Evolutionary conservation across 495 filamentous ascomycete genomes (phyloP), one percentile per base, ranked within the genome.

Genomic region (Penicillium angulare): DNA sequence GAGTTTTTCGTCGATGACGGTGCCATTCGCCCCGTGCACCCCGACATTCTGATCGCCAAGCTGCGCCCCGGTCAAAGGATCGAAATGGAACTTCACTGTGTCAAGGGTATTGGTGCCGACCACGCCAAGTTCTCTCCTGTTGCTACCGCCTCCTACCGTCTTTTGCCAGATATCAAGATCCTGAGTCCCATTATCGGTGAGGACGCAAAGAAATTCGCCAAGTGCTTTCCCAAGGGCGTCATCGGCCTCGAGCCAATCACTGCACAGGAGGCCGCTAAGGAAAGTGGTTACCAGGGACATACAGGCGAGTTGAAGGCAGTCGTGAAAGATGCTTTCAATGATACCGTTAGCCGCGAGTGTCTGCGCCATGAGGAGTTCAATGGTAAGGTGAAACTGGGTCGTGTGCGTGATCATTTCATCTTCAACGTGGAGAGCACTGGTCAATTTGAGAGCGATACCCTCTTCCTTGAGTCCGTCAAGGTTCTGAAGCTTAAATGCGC

Each of bases 41-140:
- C 93, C 1, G 88, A 96, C 56, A 96, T 99, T 41, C 74, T 99
- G 21, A 81, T 99, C 59, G 91, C 91, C 49, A 99, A 99, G 72
- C 74, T 99, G 60, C 85, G 95, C 27, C 95, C 95, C 0, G 89
- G 88, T 0, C 95, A 99, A 75, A 79, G 81, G 55, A 86, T 99
- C 56, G 77, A 88, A 48, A 66, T 96, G 49, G 80, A 86, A 50
- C 81, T 92, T 79, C 90, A 95, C 72, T 89, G 88, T 68, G 81
- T 92, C 69, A 97, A 96, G 70, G 95, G 95, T 20, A 86, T 93
- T 47, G 95, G 95, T 13, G 86, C 84, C 49, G 93, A 97, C 72
- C 95, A 99, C 69, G 88, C 95, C 40, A 99, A 99, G 66, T 99
- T 92, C 77, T 95, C 89, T 1, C 95, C 95, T 22, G 95, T 99